A percentile compares a stretch with the other conserved stretches of the same genome.
Evolutionary conservation across 106 monocot genomes (phyloP).

Genomic region (Gastrodia elata): DNA sequence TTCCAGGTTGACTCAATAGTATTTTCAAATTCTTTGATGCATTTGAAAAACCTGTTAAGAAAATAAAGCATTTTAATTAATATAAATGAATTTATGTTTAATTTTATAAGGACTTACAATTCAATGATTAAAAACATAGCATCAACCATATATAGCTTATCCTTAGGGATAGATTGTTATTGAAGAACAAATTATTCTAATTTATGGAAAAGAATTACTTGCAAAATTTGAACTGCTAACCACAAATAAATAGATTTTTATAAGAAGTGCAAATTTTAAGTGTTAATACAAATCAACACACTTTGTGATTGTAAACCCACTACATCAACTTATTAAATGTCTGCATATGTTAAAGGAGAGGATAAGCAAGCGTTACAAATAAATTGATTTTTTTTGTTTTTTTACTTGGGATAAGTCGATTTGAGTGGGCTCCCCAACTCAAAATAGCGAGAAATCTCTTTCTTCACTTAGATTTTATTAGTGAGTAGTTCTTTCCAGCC

Average conservation of each 20-base stretch:
- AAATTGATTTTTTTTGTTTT: no score
- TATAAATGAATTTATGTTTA: neutral
- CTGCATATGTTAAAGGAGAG: no score
- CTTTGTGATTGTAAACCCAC: no score
- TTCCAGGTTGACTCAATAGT: conserved; percentile 50
- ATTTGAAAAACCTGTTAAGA: conserved; percentile 19
- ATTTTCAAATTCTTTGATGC: conserved; percentile 29
- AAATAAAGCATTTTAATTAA: neutral
- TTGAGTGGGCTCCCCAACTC: no score
- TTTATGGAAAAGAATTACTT: neutral
- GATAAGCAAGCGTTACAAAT: no score
- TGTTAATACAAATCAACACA: no score
- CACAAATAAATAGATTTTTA: neutral
- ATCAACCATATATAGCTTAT: neutral
- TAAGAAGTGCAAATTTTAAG: no score
- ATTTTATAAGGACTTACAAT: neutral
- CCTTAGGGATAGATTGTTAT: neutral
- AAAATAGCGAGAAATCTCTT: no score
- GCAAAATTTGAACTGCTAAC: neutral
- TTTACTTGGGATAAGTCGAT: no score
- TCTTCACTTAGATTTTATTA: no score
- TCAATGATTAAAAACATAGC: neutral
- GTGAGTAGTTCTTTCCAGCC: no score
- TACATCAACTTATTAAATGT: no score
- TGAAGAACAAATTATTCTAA: neutral